These are phyloP conservation scores for Botryosphaeria dothidea DNA, from an alignment of 2,329 filamentous ascomycete species.

Conservation along the genomic window DNA sequence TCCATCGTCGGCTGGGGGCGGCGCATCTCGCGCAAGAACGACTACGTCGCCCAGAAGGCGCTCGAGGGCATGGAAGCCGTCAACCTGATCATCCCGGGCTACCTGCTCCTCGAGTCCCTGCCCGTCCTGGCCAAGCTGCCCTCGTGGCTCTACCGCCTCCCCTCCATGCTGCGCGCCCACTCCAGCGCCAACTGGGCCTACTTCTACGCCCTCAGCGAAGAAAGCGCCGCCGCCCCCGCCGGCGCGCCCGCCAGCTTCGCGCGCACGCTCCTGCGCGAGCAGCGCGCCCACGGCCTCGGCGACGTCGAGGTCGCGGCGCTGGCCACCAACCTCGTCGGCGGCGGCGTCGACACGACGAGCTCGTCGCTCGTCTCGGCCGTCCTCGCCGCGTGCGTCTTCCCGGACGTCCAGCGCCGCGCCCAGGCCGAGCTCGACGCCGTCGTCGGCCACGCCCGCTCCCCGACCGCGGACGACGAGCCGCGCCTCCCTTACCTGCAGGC, in stretches of 20 bases:
- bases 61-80: constrained; percentile 24
- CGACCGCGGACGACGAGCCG: constrained; percentile 20
- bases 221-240: constrained; percentile 1
- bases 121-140: constrained; percentile 19
- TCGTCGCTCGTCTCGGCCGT: constrained; percentile 27
- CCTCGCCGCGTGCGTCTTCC: constrained; percentile 29
- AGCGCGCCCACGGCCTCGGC: background rate
- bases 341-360: constrained; percentile 27
- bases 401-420: constrained; percentile 25
- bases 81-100: constrained; percentile 22
- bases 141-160: constrained; percentile 18
- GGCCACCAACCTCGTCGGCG: constrained; percentile 15
- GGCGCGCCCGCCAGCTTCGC: constrained; percentile 19
- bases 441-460: background rate
- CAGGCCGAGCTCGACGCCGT: constrained; percentile 33
- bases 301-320: constrained; percentile 13
- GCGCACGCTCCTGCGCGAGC: constrained; percentile 5
- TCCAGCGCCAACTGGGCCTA: constrained; percentile 10
- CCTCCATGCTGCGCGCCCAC: constrained; percentile 5
- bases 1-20: constrained; percentile 25
- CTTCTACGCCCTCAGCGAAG: constrained; percentile 22
- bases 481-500: constrained; percentile 30
- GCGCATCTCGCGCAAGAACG: constrained; percentile 22
- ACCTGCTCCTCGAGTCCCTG: constrained; percentile 23
- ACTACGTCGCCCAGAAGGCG: constrained; percentile 22